These are phyloP conservation scores for Aureobasidium mangrovei DNA, from an alignment of 2,329 filamentous ascomycete species.

Conservation along the genomic window DNA sequence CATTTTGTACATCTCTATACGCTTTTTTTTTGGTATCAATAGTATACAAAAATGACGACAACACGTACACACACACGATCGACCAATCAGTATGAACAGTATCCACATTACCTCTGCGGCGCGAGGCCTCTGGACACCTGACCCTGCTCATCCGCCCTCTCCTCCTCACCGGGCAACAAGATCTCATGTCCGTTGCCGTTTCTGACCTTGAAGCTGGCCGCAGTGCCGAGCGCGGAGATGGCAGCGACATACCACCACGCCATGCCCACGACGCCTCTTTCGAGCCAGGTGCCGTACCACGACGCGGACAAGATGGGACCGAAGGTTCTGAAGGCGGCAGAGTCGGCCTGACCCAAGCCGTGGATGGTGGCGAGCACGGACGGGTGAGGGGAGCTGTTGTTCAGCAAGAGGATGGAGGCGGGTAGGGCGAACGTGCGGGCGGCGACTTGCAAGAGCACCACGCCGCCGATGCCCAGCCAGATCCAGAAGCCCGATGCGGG, in stretches of 20 bases:
- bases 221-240: slow-evolving; percentile 49
- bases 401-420: slow-evolving; percentile 48
- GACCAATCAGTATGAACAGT: too few species aligned
- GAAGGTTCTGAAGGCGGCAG: slow-evolving; percentile 45
- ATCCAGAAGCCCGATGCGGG: slow-evolving; percentile 48
- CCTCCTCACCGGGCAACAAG: slow-evolving; percentile 41
- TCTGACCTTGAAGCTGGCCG: slow-evolving; percentile 51
- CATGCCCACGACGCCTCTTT: slow-evolving; percentile 46
- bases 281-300: slow-evolving; percentile 45
- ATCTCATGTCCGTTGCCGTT: slow-evolving; percentile 58
- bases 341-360: slow-evolving; percentile 49
- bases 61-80: too few species aligned
- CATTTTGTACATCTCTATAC: too few species aligned
- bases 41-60: too few species aligned
- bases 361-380: slow-evolving; percentile 50
- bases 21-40: too few species aligned
- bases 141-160: slow-evolving; percentile 6
- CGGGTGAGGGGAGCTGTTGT: slow-evolving; percentile 49
- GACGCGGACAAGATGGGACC: slow-evolving; percentile 48
- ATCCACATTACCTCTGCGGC: too few species aligned
- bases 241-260: slow-evolving; percentile 50
- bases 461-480: slow-evolving; percentile 56
- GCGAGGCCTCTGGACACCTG: not conserved
- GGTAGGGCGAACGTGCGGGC: slow-evolving; percentile 61
- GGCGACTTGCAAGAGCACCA: slow-evolving; percentile 60